Percentiles rank a stretch among this genome's conserved stretches.
phyloP scores from a whole-genome alignment of 129 eudicot genomes.

The Cynara cardunculus region DNA sequence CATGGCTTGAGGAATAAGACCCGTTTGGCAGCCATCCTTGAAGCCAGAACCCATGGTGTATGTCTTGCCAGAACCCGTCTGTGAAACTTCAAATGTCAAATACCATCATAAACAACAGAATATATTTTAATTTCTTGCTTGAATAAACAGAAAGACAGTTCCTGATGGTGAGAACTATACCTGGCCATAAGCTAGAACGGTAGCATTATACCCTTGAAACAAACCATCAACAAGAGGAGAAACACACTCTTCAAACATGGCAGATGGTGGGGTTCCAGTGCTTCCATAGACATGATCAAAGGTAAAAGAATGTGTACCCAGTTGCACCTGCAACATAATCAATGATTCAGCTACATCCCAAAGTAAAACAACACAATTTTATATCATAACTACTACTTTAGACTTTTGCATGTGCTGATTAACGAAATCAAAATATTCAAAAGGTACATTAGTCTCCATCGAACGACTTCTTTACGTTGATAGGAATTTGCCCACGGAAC shows the following conservation, averaged over 20 bases:
- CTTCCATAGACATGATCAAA: conserved; percentile 97
- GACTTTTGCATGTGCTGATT: not conserved
- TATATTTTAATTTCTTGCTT: not conserved
- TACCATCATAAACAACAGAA: conserved; percentile 4
- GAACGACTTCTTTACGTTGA: not conserved
- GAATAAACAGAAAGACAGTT: not conserved
- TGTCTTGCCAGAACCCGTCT: conserved; percentile 99
- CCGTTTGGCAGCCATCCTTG: conserved; percentile 66
- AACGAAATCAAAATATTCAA: not conserved
- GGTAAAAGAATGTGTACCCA: conserved; percentile 92
- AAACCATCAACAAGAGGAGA: conserved; percentile 97
- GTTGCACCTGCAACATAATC: conserved; percentile 63
- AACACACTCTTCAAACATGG: conserved; percentile 94
- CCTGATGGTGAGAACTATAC: conserved; percentile 34
- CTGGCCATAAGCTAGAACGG: conserved; percentile 99
- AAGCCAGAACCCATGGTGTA: conserved; percentile 95
- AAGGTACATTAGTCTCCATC: not conserved
- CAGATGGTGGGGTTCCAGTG: conserved; percentile 60
- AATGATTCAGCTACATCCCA: not conserved
- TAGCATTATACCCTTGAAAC: conserved; percentile 98
- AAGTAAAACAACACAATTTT: not conserved
- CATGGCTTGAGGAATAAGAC: conserved; percentile 90
- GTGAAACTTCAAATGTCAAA: conserved; percentile 33
- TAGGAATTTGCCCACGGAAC: not conserved
- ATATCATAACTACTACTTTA: not conserved